These are phyloP conservation scores for Cytospora piceae DNA, from an alignment of 2,329 filamentous ascomycete species.

Conservation along the genomic window DNA sequence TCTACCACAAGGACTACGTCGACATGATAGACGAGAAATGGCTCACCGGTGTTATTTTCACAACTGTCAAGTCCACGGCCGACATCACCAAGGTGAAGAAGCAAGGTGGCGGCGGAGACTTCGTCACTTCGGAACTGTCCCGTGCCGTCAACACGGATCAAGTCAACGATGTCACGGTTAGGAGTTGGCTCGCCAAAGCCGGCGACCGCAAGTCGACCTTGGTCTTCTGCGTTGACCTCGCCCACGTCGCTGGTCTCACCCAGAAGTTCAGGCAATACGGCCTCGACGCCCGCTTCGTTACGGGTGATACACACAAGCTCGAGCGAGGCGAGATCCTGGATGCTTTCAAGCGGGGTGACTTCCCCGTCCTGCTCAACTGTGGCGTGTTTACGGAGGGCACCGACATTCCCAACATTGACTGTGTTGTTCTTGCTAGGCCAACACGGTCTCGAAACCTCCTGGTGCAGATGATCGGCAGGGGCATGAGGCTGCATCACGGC, in stretches of 20 bases:
- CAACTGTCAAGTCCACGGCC: conserved; percentile 82
- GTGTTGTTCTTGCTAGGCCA: conserved; percentile 82
- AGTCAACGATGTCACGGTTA: conserved; percentile 82
- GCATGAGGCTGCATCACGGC: conserved; percentile 78
- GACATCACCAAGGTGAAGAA: conserved; percentile 74
- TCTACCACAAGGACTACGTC: conserved; percentile 81
- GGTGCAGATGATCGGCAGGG: conserved; percentile 96
- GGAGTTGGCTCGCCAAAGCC: conserved; percentile 83
- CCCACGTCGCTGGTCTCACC: conserved; percentile 77
- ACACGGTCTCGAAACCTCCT: conserved; percentile 92
- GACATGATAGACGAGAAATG: conserved; percentile 83
- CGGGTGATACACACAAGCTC: conserved; percentile 73
- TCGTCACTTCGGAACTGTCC: conserved; percentile 77
- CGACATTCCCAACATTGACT: conserved; percentile 97
- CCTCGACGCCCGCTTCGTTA: conserved; percentile 85
- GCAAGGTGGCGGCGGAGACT: conserved; percentile 72
- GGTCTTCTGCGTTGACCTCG: conserved; percentile 91
- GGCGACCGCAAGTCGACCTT: conserved; percentile 77
- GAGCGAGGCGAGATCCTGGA: conserved; percentile 72
- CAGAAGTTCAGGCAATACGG: conserved; percentile 75
- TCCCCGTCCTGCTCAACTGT: conserved; percentile 89
- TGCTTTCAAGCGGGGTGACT: conserved; percentile 75
- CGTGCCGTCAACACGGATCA: conserved; percentile 78
- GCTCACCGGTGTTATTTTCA: conserved; percentile 91
- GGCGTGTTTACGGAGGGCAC: conserved; percentile 97